phyloP scores from a whole-genome alignment of 345 rosid genomes.

The Geranium rotundifolium region DNA sequence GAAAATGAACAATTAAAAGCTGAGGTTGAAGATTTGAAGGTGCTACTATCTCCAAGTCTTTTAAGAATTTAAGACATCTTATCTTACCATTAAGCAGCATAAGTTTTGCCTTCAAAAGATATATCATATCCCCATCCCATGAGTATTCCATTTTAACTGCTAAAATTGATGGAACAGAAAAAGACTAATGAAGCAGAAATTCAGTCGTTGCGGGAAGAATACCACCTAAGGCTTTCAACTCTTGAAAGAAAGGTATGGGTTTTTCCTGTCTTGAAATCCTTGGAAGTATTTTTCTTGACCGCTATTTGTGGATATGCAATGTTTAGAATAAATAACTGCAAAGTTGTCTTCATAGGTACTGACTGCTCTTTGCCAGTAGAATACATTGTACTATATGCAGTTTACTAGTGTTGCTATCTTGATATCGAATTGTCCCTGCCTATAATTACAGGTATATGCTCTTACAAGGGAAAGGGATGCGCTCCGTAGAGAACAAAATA shows the following conservation, averaged over 20 bases:
- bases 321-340: neutral
- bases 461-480: constrained; percentile 97
- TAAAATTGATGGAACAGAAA: constrained; percentile 45
- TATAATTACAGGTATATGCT: constrained; percentile 65
- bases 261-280: neutral
- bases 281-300: too few species aligned
- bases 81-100: neutral
- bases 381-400: too few species aligned
- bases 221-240: constrained; percentile 86
- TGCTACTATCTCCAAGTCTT: constrained; percentile 8
- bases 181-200: constrained; percentile 85
- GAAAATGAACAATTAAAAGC: constrained; percentile 89
- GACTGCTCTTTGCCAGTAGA: neutral
- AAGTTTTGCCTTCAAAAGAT: too few species aligned
- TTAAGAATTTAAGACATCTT: too few species aligned
- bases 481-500: constrained; percentile 90
- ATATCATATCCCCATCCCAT: neutral
- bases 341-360: too few species aligned
- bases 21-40: constrained; percentile 83
- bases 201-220: constrained; percentile 92
- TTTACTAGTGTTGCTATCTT: neutral
- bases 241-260: constrained; percentile 82
- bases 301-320: neutral
- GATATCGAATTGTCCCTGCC: constrained; percentile 1
- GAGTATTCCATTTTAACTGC: constrained; percentile 9